Evolutionary conservation across 1,139 yeast genomes (phyloP).

Genomic region (Nakaseomyces nivariensis): DNA sequence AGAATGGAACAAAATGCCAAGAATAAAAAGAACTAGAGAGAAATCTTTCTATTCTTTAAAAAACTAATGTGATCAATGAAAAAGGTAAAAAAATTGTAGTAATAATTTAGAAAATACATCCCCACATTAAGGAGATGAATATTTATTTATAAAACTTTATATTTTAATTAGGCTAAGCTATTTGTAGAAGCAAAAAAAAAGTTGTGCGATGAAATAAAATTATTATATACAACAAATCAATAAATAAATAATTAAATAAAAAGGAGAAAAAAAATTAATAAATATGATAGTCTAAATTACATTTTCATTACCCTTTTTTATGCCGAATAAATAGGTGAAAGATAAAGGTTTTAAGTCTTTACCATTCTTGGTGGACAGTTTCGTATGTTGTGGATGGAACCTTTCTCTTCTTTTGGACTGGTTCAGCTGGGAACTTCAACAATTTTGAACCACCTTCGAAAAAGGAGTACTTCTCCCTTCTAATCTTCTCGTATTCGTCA

Average conservation of each 20-base stretch:
- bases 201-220: too few species aligned
- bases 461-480: constrained; percentile 78
- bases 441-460: constrained; percentile 75
- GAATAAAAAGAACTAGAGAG: constrained; percentile 8
- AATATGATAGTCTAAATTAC: too few species aligned
- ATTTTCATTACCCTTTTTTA: too few species aligned
- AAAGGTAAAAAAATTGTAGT: too few species aligned
- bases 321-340: too few species aligned
- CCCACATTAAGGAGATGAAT: neutral
- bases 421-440: constrained; percentile 42
- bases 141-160: neutral
- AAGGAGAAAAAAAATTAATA: neutral
- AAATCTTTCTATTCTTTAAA: too few species aligned
- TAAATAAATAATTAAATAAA: neutral
- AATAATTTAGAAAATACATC: too few species aligned
- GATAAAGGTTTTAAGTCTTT: constrained; percentile 9
- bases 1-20: constrained; percentile 30
- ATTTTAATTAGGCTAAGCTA: neutral
- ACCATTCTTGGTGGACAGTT: constrained; percentile 74
- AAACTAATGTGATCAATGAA: too few species aligned
- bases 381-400: constrained; percentile 44
- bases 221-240: neutral
- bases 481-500: constrained; percentile 56
- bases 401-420: constrained; percentile 51
- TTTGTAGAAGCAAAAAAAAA: neutral